Evolutionary conservation across 805 yeast genomes (phyloP).

Genomic region (Barnettozyma siamensis): DNA sequence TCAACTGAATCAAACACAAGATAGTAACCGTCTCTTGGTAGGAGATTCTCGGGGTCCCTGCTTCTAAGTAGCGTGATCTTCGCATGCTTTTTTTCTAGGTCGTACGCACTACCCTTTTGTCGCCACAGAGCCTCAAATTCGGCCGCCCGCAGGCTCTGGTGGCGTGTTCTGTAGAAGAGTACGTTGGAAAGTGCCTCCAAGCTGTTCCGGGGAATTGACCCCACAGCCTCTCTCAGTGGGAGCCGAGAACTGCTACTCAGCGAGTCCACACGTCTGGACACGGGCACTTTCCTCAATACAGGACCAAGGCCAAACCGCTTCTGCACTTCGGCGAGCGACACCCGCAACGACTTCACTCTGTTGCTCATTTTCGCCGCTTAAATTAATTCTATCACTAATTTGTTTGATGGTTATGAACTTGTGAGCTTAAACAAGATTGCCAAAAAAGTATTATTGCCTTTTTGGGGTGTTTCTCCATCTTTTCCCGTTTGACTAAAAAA

Average conservation of each 20-base stretch:
- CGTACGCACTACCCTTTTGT: conserved; percentile 19
- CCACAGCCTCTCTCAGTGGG: conserved; percentile 2
- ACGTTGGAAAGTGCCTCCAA: conserved; percentile 25
- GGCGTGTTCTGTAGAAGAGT: conserved; percentile 32
- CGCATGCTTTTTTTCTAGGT: conserved; percentile 20
- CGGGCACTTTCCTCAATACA: too few species aligned
- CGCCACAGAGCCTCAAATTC: conserved; percentile 40
- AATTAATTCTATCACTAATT: too few species aligned
- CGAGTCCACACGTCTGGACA: too few species aligned
- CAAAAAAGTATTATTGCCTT: neutral
- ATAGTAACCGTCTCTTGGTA: conserved; percentile 45
- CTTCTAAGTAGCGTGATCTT: conserved; percentile 42
- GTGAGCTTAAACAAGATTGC: too few species aligned
- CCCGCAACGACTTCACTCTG: too few species aligned
- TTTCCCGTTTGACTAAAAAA: neutral
- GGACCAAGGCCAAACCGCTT: neutral
- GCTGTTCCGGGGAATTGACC: conserved; percentile 1
- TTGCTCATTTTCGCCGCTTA: too few species aligned
- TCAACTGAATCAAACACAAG: conserved; percentile 42
- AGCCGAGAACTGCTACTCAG: neutral
- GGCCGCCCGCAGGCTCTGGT: conserved; percentile 31
- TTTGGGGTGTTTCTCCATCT: neutral
- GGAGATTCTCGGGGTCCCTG: conserved; percentile 40
- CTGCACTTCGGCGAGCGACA: neutral
- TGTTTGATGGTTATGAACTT: too few species aligned